phyloP scores from a whole-genome alignment of 2,329 filamentous ascomycete species.

The Alternaria triticina region DNA sequence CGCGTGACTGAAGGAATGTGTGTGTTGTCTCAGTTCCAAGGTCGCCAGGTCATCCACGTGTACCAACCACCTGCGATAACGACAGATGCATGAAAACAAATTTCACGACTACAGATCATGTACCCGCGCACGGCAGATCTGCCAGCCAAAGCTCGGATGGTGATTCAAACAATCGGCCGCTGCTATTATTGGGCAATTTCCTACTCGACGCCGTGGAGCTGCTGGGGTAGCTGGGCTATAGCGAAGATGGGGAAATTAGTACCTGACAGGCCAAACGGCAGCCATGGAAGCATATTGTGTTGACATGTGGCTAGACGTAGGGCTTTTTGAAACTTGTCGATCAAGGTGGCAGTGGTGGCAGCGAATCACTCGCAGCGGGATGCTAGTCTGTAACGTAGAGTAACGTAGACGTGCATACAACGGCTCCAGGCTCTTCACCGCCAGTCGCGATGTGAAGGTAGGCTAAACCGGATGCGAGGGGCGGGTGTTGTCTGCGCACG shows the following conservation, averaged over 20 bases:
- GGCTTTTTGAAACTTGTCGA: constrained; percentile 9
- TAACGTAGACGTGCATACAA: constrained; percentile 1
- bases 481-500: constrained; percentile 4
- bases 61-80: background rate
- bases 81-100: constrained; percentile 9
- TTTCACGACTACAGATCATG: constrained; percentile 3
- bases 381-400: background rate
- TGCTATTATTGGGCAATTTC: constrained; percentile 26
- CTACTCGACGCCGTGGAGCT: constrained; percentile 7
- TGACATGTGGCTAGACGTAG: constrained; percentile 1
- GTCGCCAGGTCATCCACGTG: constrained; percentile 10
- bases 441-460: constrained; percentile 8
- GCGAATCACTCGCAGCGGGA: constrained; percentile 3
- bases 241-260: constrained; percentile 4
- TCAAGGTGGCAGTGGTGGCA: background rate
- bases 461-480: background rate
- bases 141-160: constrained; percentile 3
- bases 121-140: constrained; percentile 5
- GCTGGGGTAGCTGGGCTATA: constrained; percentile 10
- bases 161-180: constrained; percentile 16
- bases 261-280: background rate
- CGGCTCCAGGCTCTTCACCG: constrained; percentile 13
- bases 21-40: constrained; percentile 11
- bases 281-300: constrained; percentile 3
- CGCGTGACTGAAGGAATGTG: constrained; percentile 8